Conservation (phyloP, 2,329 filamentous ascomycete species). For the Bipolaris cookei region DNA sequence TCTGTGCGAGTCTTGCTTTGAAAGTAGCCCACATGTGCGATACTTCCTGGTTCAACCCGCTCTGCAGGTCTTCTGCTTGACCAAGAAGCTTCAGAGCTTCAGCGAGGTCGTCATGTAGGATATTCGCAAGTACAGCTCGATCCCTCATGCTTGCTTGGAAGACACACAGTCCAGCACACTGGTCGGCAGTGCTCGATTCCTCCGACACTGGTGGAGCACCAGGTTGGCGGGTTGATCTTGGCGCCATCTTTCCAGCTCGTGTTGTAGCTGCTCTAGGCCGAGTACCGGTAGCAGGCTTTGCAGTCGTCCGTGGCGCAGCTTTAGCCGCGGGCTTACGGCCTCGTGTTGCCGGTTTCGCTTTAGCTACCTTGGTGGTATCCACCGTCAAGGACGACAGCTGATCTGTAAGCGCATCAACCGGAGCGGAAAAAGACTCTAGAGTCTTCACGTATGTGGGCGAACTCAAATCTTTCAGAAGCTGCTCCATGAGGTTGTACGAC, state of each 20-base stretch:
- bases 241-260: conserved; percentile 21
- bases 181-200: conserved; percentile 29
- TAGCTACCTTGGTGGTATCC: conserved; percentile 19
- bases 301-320: conserved; percentile 14
- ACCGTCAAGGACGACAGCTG: conserved; percentile 54
- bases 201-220: conserved; percentile 10
- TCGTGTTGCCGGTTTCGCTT: conserved; percentile 24
- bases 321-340: conserved; percentile 34
- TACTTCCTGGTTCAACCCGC: conserved; percentile 51
- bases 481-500: conserved; percentile 58
- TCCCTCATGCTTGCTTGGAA: conserved; percentile 59
- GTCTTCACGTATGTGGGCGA: conserved; percentile 41
- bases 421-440: conserved; percentile 32
- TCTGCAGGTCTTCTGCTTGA: conserved; percentile 32
- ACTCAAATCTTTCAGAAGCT: conserved; percentile 52
- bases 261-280: conserved; percentile 24
- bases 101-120: conserved; percentile 42
- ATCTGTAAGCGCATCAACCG: conserved; percentile 49
- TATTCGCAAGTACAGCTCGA: conserved; percentile 56
- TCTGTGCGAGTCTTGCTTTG: conserved; percentile 70
- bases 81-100: conserved; percentile 38
- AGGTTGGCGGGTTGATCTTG: conserved; percentile 22
- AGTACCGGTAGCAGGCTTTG: conserved; percentile 21
- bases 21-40: conserved; percentile 67
- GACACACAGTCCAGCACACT: conserved; percentile 50